Evolutionary conservation across 2,329 filamentous ascomycete species (phyloP), one percentile per base, ranked within the genome.

Genomic region (Fusarium sp.): DNA sequence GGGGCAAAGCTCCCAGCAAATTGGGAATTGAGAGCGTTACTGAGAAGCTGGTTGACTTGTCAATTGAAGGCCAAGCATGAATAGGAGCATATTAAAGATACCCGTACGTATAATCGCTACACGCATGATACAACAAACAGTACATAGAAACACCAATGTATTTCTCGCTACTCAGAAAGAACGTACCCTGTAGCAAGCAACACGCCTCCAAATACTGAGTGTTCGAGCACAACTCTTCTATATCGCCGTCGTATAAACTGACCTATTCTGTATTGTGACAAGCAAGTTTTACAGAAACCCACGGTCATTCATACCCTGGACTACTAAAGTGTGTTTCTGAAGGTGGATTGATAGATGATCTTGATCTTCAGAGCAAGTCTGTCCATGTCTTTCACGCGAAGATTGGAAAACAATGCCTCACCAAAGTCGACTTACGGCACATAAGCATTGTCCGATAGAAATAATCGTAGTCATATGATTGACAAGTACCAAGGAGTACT

Each of bases 41-140:
- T 16, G 67, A 67, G 14, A 67, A 74, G 48, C 63, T 79, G 56
- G 64, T 72, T 51, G 73, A 76, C 59, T 54, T 79, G 25, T 75
- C 74, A 4, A 62, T 79, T 46, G 70, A 72, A 27, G 65, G 57
- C 30, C 51, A 74, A 32, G 65, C 24, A 61, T 70, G 63, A 42
- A 44, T 29, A 24, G 29, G 49, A 44, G 27, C 34, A 44, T 53
- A 14, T 29, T 52, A 37, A 22, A 51, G 10, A 69, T 67, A 71
- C 45, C 56, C 57, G 49, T 24, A 44, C 16, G 18, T n/a, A 32
- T 44, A 34, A 29, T 44, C 32, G 30, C 27, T 27, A 24, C 18
- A n/a, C 25, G 11, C 13, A 52, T 27, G 6, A 27, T 41, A 41
- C 11, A 13, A 22, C 13, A 16, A 10, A 29, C 13, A 16, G 5